phyloP scores from a whole-genome alignment of 139 green algal species.

The Microglena sp. region DNA sequence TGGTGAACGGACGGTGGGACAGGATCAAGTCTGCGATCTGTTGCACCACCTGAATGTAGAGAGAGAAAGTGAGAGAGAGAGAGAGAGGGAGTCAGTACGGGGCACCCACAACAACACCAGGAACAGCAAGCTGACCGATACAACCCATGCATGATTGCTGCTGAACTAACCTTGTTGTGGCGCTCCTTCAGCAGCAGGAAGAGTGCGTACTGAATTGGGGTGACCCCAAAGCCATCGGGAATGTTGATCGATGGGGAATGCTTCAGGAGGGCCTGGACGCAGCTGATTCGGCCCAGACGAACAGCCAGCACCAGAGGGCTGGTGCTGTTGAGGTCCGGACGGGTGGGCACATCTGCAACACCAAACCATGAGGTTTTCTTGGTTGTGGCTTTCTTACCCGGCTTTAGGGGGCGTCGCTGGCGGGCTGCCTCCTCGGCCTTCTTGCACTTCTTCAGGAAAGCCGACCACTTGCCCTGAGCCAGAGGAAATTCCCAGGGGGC shows the following conservation, averaged over 20 bases:
- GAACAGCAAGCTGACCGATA: too few relatives aligned
- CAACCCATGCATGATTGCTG: too few relatives aligned
- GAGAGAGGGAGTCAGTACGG: too few relatives aligned
- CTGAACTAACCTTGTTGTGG: too few relatives aligned
- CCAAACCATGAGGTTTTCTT: conserved; percentile 22
- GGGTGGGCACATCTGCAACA: conserved; percentile 16
- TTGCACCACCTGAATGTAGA: too few relatives aligned
- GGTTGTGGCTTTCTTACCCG: conserved; percentile 13
- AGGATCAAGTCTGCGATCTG: conserved; percentile 6
- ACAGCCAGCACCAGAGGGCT: conserved; percentile 20
- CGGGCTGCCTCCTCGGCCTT: conserved; percentile 11
- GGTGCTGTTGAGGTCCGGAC: conserved; percentile 15
- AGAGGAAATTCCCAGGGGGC: conserved; percentile 20
- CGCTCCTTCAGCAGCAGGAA: conserved; percentile 16
- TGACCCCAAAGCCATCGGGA: conserved; percentile 12
- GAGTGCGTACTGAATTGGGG: conserved; percentile 21
- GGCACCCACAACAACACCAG: too few relatives aligned
- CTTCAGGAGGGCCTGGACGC: conserved; percentile 8
- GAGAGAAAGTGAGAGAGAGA: too few relatives aligned
- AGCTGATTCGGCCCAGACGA: conserved; percentile 20
- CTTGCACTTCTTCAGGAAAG: conserved; percentile 8
- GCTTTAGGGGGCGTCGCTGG: conserved; percentile 6
- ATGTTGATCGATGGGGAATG: conserved; percentile 16
- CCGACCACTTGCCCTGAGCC: conserved; percentile 21
- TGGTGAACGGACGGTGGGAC: not conserved